Conservation (phyloP, 2,329 filamentous ascomycete genomes). For the Talaromyces sp. region DNA sequence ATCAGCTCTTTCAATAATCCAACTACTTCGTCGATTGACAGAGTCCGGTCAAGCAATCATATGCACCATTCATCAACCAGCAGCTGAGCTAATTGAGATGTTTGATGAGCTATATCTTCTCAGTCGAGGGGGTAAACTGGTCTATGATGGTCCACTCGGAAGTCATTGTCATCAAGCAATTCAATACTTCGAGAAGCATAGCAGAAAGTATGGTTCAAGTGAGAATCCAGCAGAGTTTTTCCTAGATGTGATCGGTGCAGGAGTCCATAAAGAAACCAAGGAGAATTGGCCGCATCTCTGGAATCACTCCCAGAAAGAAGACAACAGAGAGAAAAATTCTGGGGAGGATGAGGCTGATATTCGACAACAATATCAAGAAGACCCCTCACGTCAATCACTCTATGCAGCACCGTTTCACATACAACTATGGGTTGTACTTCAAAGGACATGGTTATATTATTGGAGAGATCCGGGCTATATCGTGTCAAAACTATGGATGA, state of each 20-base stretch:
- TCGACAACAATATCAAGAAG: neutral
- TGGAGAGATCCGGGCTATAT: conserved; percentile 21
- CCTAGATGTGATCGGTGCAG: neutral
- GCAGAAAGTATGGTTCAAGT: neutral
- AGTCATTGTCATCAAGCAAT: conserved; percentile 34
- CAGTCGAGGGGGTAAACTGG: conserved; percentile 49
- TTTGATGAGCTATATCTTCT: conserved; percentile 55
- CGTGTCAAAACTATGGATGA: conserved; percentile 11
- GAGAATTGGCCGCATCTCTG: neutral
- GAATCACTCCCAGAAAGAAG: neutral
- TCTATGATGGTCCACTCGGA: conserved; percentile 51
- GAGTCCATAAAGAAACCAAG: neutral
- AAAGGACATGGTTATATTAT: conserved; percentile 19
- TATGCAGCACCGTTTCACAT: conserved; percentile 38
- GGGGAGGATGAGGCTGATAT: too few species aligned
- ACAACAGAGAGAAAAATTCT: neutral
- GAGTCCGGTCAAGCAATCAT: conserved; percentile 56
- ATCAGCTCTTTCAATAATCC: conserved; percentile 54
- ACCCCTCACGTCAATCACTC: neutral
- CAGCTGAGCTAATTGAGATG: conserved; percentile 50
- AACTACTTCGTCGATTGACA: conserved; percentile 54
- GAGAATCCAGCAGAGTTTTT: conserved; percentile 3
- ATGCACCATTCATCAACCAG: conserved; percentile 55
- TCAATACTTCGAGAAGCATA: neutral
- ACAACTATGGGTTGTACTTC: conserved; percentile 61